These are phyloP conservation scores for Trichosporon sp. DNA, from an alignment of 1,284 basidiomycete species.

Conservation along the genomic window DNA sequence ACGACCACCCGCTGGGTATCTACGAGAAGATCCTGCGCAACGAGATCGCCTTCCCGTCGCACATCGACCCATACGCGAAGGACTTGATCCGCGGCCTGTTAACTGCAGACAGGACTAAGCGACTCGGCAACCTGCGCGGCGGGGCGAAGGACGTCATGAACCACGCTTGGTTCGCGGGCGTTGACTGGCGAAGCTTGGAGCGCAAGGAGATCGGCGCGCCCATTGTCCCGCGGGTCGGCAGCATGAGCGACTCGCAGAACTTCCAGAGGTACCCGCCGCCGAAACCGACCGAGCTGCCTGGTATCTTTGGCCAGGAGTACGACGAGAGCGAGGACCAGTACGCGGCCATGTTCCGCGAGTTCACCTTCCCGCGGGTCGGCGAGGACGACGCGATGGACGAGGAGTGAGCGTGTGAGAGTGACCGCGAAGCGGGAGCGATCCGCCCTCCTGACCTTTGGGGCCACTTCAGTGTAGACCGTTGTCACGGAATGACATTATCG, in stretches of 20 bases:
- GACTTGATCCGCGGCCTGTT: slow-evolving; percentile 52
- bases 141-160: slow-evolving; percentile 53
- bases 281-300: slow-evolving; percentile 47
- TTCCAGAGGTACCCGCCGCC: slow-evolving; percentile 51
- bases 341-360: slow-evolving; percentile 42
- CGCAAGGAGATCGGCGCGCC: slow-evolving; percentile 52
- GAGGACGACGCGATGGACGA: slow-evolving; percentile 17
- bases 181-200: slow-evolving; percentile 52
- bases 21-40: slow-evolving; percentile 52
- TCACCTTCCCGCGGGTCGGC: slow-evolving; percentile 27
- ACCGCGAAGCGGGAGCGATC: neutral
- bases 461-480: neutral
- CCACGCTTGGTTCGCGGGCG: slow-evolving; percentile 53
- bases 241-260: slow-evolving; percentile 51
- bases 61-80: slow-evolving; percentile 52
- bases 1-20: slow-evolving; percentile 50
- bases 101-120: slow-evolving; percentile 51
- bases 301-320: slow-evolving; percentile 45
- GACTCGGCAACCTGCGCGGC: slow-evolving; percentile 53
- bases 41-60: slow-evolving; percentile 51
- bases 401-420: neutral
- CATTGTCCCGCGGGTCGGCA: slow-evolving; percentile 52
- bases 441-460: neutral
- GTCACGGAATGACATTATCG: neutral
- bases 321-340: slow-evolving; percentile 41